Base-by-base conservation (phyloP, 768 basidiomycete genomes). In the Daedaleopsis nitida region DNA sequence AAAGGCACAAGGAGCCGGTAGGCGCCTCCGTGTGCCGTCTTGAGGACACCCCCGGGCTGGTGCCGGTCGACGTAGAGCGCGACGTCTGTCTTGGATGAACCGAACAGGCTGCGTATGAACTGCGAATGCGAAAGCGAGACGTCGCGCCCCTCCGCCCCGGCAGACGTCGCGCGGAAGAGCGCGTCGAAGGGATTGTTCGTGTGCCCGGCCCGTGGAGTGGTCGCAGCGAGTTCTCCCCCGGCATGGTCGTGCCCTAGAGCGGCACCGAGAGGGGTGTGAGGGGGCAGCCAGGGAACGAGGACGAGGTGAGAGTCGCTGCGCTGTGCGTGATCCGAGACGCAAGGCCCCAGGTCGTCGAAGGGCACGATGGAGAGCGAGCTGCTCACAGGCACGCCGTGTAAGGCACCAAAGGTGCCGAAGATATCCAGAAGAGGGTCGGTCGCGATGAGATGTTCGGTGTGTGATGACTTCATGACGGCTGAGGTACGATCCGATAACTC, bases 1-100 rank as follows among this genome's bases (percentile, higher is more conserved):
- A 98, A 98, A 0, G 94, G 91, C 13, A 97, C 68, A 75, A 94
- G 91, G 14, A 98, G 66, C 69, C 93, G 91, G 68, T 86, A 81
- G 10, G 59, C 60, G 47, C 68, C 72, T 43, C 75, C 75, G 49
- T 72, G 72, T 45, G 64, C 60, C 0, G 68, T 65, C 35, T 69
- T 54, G 10, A 65, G 34, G 1, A 49, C 51, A 66, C 63, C 61
- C 54, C 66, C 62, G 9, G 74, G 67, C 67, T 55, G 78, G 75
- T 55, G 65, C 61, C 39, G 80, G 68, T 97, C 94, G 50, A 98
- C 82, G 69, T 89, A 94, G 11, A 98, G 74, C 0, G 87, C 94
- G 21, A 96, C 91, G 68, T 98, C 92, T 19, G 79, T 85, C 63
- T 72, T 74, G 7, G 88, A 82, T 57, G 87, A 84, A 1, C 84